Evolutionary conservation across 108 stramenopile genomes (phyloP), one percentile per base, ranked within the genome.

Genomic region (Ochromonas danica): DNA sequence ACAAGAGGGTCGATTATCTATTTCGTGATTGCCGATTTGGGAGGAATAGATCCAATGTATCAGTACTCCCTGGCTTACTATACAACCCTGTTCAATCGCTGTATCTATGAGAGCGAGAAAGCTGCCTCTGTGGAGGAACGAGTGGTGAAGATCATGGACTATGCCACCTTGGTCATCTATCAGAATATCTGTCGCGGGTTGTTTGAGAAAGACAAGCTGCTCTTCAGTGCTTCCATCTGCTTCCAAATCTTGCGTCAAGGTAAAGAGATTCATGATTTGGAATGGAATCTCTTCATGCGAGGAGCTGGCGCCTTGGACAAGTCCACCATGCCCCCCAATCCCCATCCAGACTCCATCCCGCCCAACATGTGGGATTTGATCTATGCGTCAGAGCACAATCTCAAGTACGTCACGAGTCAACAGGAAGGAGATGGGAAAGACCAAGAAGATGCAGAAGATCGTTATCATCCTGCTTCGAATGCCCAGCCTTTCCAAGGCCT

Each of bases 11-110:
- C 84, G 2, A 83, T 90, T 65, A 83, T 89, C 6, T 90, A 88
- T 80, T 90, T 89, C 75, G 88, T 90, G 38, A 81, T 90, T 41
- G 85, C 87, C 0, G 89, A 90, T 78, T 63, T 90, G 61, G 83
- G 81, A 25, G 67, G 78, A 51, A 86, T 90, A 61, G 89, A 90
- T 63, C 89, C 89, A 31, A 89, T 88, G 88, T 90, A 90, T 84
- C 71, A 75, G 40, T 90, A 89, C 85, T 86, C 85, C 22, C 81
- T 90, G 22, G 78, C 81, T 41, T 90, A 89, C 87, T 89, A 85
- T 79, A 81, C 84, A 57, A 43, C 35, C 1, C 70, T 90, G 39
- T 89, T 88, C 84, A 72, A 85, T 62, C 81, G 61, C 42, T 89
- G 89, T 80, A 81, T 90, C 62, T 62, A 79, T 6, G 67, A 84